These are phyloP conservation scores for Chalciporus pseudorubinellus DNA, from an alignment of 768 basidiomycete species.

Conservation along the genomic window DNA sequence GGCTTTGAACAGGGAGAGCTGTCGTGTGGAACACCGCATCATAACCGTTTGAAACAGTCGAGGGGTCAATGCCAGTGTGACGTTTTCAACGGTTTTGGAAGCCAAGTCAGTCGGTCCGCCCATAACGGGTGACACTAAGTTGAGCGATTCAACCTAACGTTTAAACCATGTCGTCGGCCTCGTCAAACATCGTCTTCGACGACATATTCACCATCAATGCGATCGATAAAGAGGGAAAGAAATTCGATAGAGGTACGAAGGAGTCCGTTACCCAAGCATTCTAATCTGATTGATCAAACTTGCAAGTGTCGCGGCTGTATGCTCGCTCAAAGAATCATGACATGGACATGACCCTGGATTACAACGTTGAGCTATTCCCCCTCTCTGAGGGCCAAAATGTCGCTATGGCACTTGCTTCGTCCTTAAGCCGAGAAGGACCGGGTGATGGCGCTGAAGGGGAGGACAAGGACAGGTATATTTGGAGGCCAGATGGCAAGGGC, in stretches of 20 bases:
- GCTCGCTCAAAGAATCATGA: constrained; percentile 88
- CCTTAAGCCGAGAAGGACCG: constrained; percentile 56
- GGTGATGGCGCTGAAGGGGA: constrained; percentile 54
- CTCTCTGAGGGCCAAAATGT: constrained; percentile 67
- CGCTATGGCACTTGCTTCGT: constrained; percentile 83
- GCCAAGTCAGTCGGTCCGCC: no score
- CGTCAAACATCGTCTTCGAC: constrained; percentile 84
- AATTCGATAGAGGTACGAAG: constrained; percentile 87
- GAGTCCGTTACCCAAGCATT: background rate
- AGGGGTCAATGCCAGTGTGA: background rate
- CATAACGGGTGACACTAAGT: no score
- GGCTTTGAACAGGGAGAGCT: background rate
- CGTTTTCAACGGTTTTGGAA: no score
- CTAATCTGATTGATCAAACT: constrained; percentile 8
- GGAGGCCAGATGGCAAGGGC: constrained; percentile 84
- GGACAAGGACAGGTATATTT: constrained; percentile 75
- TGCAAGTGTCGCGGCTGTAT: constrained; percentile 83
- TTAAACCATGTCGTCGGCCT: constrained; percentile 51
- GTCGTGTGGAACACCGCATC: background rate
- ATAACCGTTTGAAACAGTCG: no score
- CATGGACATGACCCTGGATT: constrained; percentile 92
- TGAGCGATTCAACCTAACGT: no score
- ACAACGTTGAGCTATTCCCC: constrained; percentile 89
- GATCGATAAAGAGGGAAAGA: constrained; percentile 92
- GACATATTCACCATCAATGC: constrained; percentile 86